Evolutionary conservation across 116 monocot species (phyloP), one percentile per base, ranked within the genome.

Genomic region (Cymodocea nodosa): DNA sequence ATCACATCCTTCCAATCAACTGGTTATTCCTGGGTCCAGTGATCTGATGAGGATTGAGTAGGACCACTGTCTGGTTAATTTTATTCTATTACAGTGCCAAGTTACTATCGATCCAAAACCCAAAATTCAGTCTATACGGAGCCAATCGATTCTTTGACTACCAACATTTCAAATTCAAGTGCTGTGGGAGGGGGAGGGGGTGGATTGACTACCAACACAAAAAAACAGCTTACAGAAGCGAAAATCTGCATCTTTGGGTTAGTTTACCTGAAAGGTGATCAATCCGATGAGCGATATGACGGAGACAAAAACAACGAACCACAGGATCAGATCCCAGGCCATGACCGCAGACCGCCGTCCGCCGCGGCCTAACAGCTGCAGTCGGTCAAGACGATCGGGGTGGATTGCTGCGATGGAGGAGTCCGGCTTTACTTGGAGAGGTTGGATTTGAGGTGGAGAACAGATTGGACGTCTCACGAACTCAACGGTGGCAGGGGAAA

Each of bases 271-370:
- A 35, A 71, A 82, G 30, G 78, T 78, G 49, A 53, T 52, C 55
- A 78, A 5, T 25, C 62, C 82, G 64, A 82, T 62, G 60, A 82
- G 78, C 18, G 53, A 23, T 48, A 82, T 75, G 71, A 75, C 37
- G 35, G 59, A 63, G 69, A 72, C 44, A 72, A 78, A 82, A 60
- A 75, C 63, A 14, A 75, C 6, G 4, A 82, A 54, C 82, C 82
- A 82, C 16, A 82, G 60, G 35, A 78, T 23, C 23, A 82, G 49
- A 35, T 82, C 82, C 82, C 78, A 78, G 50, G 71, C 66, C 76
- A 80, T 80, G 50, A 17, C 62, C 60, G 70, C 35, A 12, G 16
- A 6, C 24, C 59, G 65, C 35, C 25, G 16, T 15, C 24, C 59
- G 65, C 14, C 44, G 17, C n/a, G 12, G 62, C 37, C 44, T 44